phyloP scores from a whole-genome alignment of 2,329 filamentous ascomycete genomes.

The Alternaria rosae region DNA sequence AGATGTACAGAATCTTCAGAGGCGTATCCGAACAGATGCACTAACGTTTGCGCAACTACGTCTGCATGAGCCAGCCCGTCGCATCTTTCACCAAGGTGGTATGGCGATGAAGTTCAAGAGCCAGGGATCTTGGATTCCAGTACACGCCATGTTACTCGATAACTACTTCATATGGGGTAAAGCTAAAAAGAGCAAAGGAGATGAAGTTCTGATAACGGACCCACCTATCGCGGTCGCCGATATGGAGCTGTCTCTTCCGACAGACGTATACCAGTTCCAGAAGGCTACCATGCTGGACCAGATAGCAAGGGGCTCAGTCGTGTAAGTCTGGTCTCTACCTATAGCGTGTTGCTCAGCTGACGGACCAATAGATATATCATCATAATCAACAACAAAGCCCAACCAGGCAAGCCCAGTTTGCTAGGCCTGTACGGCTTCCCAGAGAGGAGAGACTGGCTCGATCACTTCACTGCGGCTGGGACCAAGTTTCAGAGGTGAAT shows the following conservation, averaged over 20 bases:
- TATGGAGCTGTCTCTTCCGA: constrained; percentile 20
- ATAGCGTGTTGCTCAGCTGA: background rate
- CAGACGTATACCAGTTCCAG: constrained; percentile 24
- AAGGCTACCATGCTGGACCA: constrained; percentile 39
- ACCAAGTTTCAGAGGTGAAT: background rate
- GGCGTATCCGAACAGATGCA: constrained; percentile 31
- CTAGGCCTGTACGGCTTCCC: constrained; percentile 24
- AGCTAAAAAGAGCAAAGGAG: constrained; percentile 27
- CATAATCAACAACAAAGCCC: constrained; percentile 22
- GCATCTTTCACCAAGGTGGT: constrained; percentile 30
- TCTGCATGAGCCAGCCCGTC: constrained; percentile 24
- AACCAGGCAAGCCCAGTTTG: constrained; percentile 23
- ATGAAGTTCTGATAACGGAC: constrained; percentile 28
- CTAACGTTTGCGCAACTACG: constrained; percentile 24
- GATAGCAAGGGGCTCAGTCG: constrained; percentile 30
- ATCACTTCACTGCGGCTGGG: constrained; percentile 14
- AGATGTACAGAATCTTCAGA: constrained; percentile 33
- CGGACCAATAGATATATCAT: constrained; percentile 24
- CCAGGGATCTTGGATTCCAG: constrained; percentile 40
- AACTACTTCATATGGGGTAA: constrained; percentile 43
- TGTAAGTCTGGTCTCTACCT: constrained; percentile 4
- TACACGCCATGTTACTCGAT: constrained; percentile 40
- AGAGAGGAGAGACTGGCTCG: constrained; percentile 29
- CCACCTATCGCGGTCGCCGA: constrained; percentile 27
- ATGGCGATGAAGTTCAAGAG: constrained; percentile 41